A percentile compares a stretch with the other conserved stretches of the same genome.
Evolutionary conservation across 306 rosid genomes (phyloP).

Genomic region (Morella rubra): DNA sequence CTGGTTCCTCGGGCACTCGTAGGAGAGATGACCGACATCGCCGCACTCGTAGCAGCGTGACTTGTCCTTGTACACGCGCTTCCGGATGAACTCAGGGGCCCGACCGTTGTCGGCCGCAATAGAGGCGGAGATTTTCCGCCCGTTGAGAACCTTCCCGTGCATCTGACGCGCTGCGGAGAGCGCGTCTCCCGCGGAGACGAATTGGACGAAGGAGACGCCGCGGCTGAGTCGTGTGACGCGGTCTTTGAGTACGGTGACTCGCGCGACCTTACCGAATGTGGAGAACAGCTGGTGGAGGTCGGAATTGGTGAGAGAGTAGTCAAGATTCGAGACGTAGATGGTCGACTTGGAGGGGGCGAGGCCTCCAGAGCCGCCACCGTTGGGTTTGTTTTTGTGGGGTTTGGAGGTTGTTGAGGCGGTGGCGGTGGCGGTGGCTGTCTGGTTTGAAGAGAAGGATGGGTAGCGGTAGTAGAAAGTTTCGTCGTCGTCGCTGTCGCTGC

Average conservation of each 20-base stretch:
- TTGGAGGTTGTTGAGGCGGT: background rate
- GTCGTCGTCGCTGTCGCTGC: conserved; percentile 51
- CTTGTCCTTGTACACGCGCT: conserved; percentile 68
- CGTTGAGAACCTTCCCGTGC: conserved; percentile 69
- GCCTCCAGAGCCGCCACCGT: conserved; percentile 32
- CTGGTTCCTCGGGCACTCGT: conserved; percentile 77
- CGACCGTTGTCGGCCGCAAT: conserved; percentile 92
- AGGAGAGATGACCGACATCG: conserved; percentile 65
- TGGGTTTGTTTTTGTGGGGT: background rate
- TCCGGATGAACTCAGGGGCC: conserved; percentile 70
- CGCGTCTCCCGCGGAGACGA: conserved; percentile 73
- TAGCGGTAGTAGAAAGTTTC: conserved; percentile 77
- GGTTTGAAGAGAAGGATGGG: conserved; percentile 38
- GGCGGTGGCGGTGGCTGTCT: background rate
- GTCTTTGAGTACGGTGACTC: conserved; percentile 88
- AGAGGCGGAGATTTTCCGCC: conserved; percentile 63
- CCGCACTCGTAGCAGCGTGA: conserved; percentile 89
- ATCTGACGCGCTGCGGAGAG: conserved; percentile 43
- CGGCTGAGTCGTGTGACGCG: conserved; percentile 79
- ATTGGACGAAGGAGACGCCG: conserved; percentile 87
- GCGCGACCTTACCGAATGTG: conserved; percentile 73
- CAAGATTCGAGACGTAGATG: conserved; percentile 74
- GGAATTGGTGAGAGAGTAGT: conserved; percentile 80
- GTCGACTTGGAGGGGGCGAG: conserved; percentile 91
- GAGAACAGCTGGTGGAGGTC: conserved; percentile 93